phyloP scores from a whole-genome alignment of 345 rosid species.

The Streptanthus diversifolius region DNA sequence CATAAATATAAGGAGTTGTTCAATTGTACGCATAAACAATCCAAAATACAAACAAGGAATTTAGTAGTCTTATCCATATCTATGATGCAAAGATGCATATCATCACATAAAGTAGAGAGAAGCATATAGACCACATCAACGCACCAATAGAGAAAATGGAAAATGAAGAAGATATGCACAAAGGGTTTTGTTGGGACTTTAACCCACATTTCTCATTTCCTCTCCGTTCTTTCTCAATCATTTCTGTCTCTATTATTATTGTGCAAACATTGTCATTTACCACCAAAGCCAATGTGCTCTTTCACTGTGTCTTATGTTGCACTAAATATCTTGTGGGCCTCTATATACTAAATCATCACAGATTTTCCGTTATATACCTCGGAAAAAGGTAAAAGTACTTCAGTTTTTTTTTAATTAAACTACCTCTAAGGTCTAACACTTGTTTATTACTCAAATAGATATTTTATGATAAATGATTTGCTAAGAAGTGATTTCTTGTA shows the following conservation, averaged over 20 bases:
- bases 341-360: background rate
- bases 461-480: background rate
- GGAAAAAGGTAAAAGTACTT: background rate
- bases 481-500: background rate
- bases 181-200: background rate
- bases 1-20: background rate
- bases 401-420: background rate
- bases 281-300: constrained; percentile 20
- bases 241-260: constrained; percentile 16
- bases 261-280: constrained; percentile 27
- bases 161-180: constrained; percentile 10
- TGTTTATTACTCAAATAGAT: background rate
- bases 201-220: background rate
- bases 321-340: constrained; percentile 18
- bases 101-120: background rate
- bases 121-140: constrained; percentile 3
- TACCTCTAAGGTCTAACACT: background rate
- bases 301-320: constrained; percentile 21
- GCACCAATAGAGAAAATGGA: constrained; percentile 8
- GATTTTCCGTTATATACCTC: background rate
- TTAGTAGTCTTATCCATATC: background rate
- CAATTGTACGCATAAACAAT: background rate
- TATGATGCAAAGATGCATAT: background rate
- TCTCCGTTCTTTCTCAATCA: constrained; percentile 4
- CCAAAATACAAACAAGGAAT: background rate